A percentile compares a stretch with the other conserved stretches of the same genome.
Conservation (phyloP, 345 rosid species). For the Gossypium stocksii region DNA sequence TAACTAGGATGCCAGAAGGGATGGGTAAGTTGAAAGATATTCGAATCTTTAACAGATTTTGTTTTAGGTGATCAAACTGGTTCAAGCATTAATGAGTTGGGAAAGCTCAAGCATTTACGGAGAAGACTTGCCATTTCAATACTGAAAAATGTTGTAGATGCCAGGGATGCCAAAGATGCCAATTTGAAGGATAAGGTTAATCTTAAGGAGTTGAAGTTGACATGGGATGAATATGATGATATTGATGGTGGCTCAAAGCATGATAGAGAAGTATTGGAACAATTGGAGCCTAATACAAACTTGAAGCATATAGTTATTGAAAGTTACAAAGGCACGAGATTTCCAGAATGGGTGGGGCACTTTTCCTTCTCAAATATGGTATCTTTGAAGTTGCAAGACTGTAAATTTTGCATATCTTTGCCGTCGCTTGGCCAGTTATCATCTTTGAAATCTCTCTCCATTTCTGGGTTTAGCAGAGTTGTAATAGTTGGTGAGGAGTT, state of each 20-base stretch:
- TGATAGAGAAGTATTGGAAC: neutral
- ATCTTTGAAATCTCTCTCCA: too few species aligned
- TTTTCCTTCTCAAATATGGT: neutral
- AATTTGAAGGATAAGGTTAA: neutral
- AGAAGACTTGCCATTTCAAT: conserved; percentile 36
- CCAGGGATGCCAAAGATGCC: conserved; percentile 1
- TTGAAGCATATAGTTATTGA: neutral
- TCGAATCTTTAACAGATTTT: too few species aligned
- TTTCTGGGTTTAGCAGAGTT: too few species aligned
- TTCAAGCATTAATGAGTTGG: too few species aligned
- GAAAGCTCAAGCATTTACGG: too few species aligned
- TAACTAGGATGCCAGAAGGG: conserved; percentile 33
- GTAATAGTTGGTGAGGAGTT: too few species aligned
- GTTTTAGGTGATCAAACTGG: too few species aligned
- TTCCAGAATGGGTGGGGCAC: neutral
- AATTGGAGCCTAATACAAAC: neutral
- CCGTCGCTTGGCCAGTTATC: neutral
- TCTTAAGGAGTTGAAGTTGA: neutral
- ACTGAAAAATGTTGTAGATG: conserved; percentile 23
- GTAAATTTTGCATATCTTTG: neutral
- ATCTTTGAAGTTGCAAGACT: neutral
- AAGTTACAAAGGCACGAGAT: neutral
- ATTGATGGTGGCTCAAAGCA: neutral
- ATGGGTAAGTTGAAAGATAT: conserved; percentile 28
- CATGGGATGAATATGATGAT: neutral